Conservation (phyloP, 1,139 yeast genomes). For the Geotrichum bryndzae region DNA sequence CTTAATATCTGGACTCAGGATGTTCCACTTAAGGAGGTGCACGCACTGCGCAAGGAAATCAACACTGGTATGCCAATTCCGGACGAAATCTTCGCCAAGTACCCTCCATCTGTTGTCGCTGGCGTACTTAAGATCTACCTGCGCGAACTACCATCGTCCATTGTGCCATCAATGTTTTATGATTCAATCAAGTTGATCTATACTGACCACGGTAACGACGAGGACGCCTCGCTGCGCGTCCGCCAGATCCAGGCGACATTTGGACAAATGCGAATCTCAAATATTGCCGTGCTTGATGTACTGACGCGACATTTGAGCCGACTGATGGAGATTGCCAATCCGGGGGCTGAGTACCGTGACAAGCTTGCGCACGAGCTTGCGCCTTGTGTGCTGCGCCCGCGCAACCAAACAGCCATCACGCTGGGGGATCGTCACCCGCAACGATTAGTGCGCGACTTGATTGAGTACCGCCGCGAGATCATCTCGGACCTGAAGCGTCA, state of each 20-base stretch:
- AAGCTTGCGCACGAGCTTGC: conserved; percentile 62
- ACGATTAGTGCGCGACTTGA: conserved; percentile 55
- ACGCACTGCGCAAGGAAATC: conserved; percentile 52
- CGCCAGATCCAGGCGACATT: conserved; percentile 61
- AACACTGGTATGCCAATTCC: conserved; percentile 42
- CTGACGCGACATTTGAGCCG: conserved; percentile 67
- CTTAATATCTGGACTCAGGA: conserved; percentile 65
- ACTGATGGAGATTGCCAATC: conserved; percentile 53
- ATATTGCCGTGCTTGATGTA: conserved; percentile 75
- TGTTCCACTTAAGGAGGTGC: conserved; percentile 58
- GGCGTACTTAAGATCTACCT: conserved; percentile 68
- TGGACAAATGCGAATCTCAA: conserved; percentile 60
- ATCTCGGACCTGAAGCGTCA: not conserved
- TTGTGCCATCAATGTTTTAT: conserved; percentile 59
- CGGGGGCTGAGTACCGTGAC: conserved; percentile 42
- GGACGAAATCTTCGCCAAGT: conserved; percentile 29
- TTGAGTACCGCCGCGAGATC: conserved; percentile 41
- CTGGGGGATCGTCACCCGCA: conserved; percentile 56
- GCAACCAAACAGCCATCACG: conserved; percentile 41
- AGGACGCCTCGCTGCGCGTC: conserved; percentile 24
- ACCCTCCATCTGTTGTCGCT: conserved; percentile 56
- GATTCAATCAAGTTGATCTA: conserved; percentile 66
- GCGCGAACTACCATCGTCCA: conserved; percentile 75
- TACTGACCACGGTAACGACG: conserved; percentile 39
- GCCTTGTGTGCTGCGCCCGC: conserved; percentile 56